Base-by-base conservation (phyloP, 2,329 filamentous ascomycete genomes). In the Aspergillus quadricinctus region DNA sequence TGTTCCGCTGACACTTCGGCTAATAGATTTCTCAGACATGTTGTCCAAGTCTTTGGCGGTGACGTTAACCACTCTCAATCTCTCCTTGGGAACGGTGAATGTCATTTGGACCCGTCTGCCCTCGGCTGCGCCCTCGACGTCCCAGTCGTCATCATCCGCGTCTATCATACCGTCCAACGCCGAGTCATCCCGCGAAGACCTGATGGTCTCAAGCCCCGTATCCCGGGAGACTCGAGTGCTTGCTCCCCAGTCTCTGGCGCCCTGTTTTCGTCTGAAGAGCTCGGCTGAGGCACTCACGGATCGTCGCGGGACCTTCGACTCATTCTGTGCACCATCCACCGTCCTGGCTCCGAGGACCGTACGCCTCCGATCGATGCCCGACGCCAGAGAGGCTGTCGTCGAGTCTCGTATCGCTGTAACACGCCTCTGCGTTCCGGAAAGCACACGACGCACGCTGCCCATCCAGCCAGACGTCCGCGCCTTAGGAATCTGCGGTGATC, bases 11-110 rank as follows among this genome's bases (percentile, higher is more conserved):
- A 62, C 57, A 50, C 52, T 64, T 28, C 64, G 61, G 56, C 64
- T 71, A 48, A 63, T 49, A 17, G 69, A 70, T 3, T 57, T 59
- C 57, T 69, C 66, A 8, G 69, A 72, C 40, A 65, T 25, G 50
- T 67, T 66, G 49, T 72, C 71, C 54, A 68, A 58, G 57, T 75
- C 72, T 3, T 67, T 61, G n/a, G 65, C 68, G 3, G 70, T 88
- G 51, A 84, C 87, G 71, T 97, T 97, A 21, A 97, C 93, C n/a
- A 97, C 92, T 27, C 93, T 79, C 60, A 97, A 75, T 64, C 86
- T 85, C 72, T 93, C 88, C 71, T 88, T 91, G 2, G 94, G 93
- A 58, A 97, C 91, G 0, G 93, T 97, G 73, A 96, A 97, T 84
- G 96, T 94, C 68, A 91, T 83, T 72, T 92, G 89, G 58, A 92